Evolutionary conservation across 805 yeast species (phyloP), one percentile per base, ranked within the genome.

Genomic region (Nakazawaea pomicola): DNA sequence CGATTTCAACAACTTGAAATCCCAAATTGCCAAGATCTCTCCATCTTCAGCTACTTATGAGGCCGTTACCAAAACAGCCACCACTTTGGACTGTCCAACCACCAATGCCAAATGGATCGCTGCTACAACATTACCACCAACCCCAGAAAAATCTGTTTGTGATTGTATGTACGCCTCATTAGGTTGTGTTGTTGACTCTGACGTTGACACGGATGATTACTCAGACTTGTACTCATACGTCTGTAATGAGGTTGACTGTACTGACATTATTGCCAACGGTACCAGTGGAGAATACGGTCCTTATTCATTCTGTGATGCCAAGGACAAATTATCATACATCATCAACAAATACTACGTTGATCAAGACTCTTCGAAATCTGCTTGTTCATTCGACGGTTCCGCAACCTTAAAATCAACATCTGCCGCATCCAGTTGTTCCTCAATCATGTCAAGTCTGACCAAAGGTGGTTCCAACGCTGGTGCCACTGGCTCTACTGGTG

Each of bases 311-410:
- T 87, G 95, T 62, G 68, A 76, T 32, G 70, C 82, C 49, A 74
- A 78, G 65, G 83, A 80, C 41, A 78, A 82, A 66, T 70, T 86
- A 52, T 75, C 82, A 41, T 85, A 61, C 62, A 61, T 83, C 44
- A 63, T 86, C 60, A 80, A 84, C 68, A 60, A 62, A 47, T 85
- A 85, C 69, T 79, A 78, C 59, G 58, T 58, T 38, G 64, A 62
- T 29, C 71, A 80, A 46, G 67, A 64, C 48, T 57, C 59, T 38
- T 47, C 51, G 36, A 42, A 60, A 2, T 60, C 74, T 38, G 90
- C 83, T 44, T 86, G 95, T 67, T 77, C 75, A 60, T 86, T 83
- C 60, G 57, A 57, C 42, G 91, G 95, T 41, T 71, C 81, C 44
- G 93, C 90, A 27, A 55, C 82, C n/a, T 43, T 76, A 41, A 55